phyloP scores from a whole-genome alignment of 1,284 basidiomycete species.

The Malassezia caprae region DNA sequence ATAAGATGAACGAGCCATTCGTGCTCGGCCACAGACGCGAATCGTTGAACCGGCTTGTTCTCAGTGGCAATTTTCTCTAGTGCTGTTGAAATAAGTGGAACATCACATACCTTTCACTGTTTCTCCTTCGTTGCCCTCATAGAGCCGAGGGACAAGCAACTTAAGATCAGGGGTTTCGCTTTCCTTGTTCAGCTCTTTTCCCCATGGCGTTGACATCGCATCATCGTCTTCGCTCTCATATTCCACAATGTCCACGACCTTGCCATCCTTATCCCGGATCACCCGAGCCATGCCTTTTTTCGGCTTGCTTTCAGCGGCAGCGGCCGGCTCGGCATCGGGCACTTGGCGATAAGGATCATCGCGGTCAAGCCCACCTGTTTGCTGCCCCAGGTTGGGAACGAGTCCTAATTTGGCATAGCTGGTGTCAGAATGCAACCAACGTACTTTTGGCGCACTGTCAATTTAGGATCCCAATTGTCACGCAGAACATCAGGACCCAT shows the following conservation, averaged over 20 bases:
- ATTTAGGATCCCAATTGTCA: slow-evolving; percentile 74
- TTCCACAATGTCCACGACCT: slow-evolving; percentile 67
- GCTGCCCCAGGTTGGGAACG: slow-evolving; percentile 49
- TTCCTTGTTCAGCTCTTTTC: slow-evolving; percentile 26
- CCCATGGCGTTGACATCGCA: slow-evolving; percentile 47
- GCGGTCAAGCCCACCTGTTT: slow-evolving; percentile 25
- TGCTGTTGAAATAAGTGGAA: slow-evolving; percentile 42
- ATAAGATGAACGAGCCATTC: slow-evolving; percentile 63
- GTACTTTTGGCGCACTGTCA: slow-evolving; percentile 88
- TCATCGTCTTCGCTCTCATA: slow-evolving; percentile 53
- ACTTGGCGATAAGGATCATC: slow-evolving; percentile 15
- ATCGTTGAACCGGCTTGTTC: slow-evolving; percentile 54
- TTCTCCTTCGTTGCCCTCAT: slow-evolving; percentile 4
- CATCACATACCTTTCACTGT: slow-evolving; percentile 12
- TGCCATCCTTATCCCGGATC: slow-evolving; percentile 69
- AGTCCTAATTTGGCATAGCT: slow-evolving; percentile 73
- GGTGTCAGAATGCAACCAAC: slow-evolving; percentile 30
- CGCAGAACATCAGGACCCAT: slow-evolving; percentile 71
- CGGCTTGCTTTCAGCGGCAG: background rate
- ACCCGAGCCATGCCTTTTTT: slow-evolving; percentile 72
- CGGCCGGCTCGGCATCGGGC: background rate
- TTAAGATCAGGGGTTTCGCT: slow-evolving; percentile 18
- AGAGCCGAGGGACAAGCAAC: slow-evolving; percentile 4
- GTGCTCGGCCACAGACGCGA: slow-evolving; percentile 62
- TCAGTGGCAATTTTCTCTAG: slow-evolving; percentile 53